These are phyloP conservation scores for Oryza officinalis DNA, from an alignment of 176 grass and related monocot genomes.

Conservation along the genomic window DNA sequence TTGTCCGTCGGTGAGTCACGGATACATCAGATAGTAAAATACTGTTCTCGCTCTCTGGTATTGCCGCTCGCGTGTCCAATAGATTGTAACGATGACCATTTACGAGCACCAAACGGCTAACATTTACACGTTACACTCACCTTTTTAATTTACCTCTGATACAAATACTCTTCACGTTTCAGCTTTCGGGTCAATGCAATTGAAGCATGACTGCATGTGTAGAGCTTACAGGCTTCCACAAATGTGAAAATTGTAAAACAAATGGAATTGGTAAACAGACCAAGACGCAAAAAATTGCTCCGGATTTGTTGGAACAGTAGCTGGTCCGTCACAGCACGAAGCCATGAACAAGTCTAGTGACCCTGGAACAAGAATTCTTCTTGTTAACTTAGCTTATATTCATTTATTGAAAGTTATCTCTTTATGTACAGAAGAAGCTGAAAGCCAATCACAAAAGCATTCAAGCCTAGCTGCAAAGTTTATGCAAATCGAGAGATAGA, in stretches of 20 bases:
- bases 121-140: too few species aligned
- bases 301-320: background rate
- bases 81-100: too few species aligned
- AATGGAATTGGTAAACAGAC: background rate
- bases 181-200: background rate
- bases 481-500: slow-evolving; percentile 21
- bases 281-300: background rate
- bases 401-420: slow-evolving; percentile 26
- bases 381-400: slow-evolving; percentile 15
- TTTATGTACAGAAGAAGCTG: slow-evolving; percentile 47
- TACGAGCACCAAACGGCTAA: too few species aligned
- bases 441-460: slow-evolving; percentile 25
- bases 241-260: background rate
- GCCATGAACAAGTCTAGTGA: background rate
- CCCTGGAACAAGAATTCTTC: background rate
- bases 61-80: background rate
- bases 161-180: too few species aligned
- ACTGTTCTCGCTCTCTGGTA: background rate
- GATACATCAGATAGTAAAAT: background rate
- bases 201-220: background rate
- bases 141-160: too few species aligned
- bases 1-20: background rate
- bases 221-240: background rate
- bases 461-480: slow-evolving; percentile 35
- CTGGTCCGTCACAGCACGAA: background rate